Conservation (phyloP, 2,329 filamentous ascomycete genomes). For the Emericellopsis atlantica region DNA sequence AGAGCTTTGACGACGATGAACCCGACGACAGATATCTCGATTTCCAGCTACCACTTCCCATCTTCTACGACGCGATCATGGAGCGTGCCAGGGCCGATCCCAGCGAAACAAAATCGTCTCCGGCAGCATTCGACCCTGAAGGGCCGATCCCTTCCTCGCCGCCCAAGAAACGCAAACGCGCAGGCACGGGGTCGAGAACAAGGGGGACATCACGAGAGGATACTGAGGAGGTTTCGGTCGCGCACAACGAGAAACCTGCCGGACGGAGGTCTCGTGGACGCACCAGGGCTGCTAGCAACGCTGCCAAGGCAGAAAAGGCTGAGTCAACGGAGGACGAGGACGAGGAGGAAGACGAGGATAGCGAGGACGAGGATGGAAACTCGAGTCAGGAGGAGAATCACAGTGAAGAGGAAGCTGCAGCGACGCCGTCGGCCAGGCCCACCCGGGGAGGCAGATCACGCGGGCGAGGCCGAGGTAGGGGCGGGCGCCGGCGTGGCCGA, state of each 20-base stretch:
- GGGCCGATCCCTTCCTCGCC: slow-evolving; percentile 10
- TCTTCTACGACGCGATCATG: slow-evolving; percentile 34
- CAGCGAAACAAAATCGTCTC: slow-evolving; percentile 35
- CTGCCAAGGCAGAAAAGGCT: slow-evolving; percentile 23
- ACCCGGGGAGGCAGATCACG: slow-evolving; percentile 1
- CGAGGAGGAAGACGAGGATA: slow-evolving; percentile 16
- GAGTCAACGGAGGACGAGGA: slow-evolving; percentile 19
- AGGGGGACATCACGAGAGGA: slow-evolving; percentile 33
- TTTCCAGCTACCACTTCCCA: slow-evolving; percentile 44
- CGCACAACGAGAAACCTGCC: slow-evolving; percentile 19
- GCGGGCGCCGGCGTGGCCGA: background rate
- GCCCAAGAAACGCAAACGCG: slow-evolving; percentile 28
- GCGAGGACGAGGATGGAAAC: slow-evolving; percentile 13
- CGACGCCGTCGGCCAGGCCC: slow-evolving; percentile 1
- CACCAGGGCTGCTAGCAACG: slow-evolving; percentile 26
- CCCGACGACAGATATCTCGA: slow-evolving; percentile 50
- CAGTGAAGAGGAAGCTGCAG: slow-evolving; percentile 8
- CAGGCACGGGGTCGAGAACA: slow-evolving; percentile 21
- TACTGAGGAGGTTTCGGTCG: slow-evolving; percentile 30
- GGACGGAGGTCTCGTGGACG: slow-evolving; percentile 29
- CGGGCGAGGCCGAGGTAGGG: slow-evolving; percentile 1
- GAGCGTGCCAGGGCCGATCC: slow-evolving; percentile 28
- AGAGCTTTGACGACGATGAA: slow-evolving; percentile 49
- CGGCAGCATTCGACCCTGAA: slow-evolving; percentile 26
- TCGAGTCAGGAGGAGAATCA: slow-evolving; percentile 7